A percentile compares a stretch with the other conserved stretches of the same genome.
Conservation (phyloP, 2,329 filamentous ascomycete genomes). For the Sclerotinia nivalis region DNA sequence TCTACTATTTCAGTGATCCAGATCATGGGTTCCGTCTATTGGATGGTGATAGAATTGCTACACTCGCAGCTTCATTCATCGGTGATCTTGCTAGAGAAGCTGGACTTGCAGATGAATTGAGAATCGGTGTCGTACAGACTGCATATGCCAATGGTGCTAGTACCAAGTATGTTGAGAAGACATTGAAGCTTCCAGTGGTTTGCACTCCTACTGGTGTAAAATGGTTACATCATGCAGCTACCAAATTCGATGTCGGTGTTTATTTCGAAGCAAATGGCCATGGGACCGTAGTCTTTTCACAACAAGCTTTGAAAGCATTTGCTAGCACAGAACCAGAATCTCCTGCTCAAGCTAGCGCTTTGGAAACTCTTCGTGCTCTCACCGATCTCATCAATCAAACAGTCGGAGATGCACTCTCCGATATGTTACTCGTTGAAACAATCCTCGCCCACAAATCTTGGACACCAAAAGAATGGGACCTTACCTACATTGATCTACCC, state of each 20-base stretch:
- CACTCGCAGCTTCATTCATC: constrained; percentile 89
- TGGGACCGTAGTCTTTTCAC: constrained; percentile 92
- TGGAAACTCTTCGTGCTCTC: constrained; percentile 80
- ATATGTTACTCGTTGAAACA: constrained; percentile 93
- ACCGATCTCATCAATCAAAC: constrained; percentile 97
- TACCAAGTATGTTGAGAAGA: constrained; percentile 87
- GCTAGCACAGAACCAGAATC: constrained; percentile 79
- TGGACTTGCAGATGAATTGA: constrained; percentile 75
- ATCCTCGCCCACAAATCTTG: constrained; percentile 95
- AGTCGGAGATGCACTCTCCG: constrained; percentile 91
- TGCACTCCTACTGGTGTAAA: constrained; percentile 97
- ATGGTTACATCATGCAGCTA: constrained; percentile 94
- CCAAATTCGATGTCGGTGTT: constrained; percentile 91
- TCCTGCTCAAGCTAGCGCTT: constrained; percentile 84
- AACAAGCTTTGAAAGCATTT: constrained; percentile 77
- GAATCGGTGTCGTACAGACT: constrained; percentile 93
- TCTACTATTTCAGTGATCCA: constrained; percentile 90
- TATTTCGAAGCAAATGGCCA: constrained; percentile 99
- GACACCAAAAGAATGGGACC: constrained; percentile 87
- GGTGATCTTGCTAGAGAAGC: constrained; percentile 81
- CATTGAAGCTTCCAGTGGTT: constrained; percentile 83
- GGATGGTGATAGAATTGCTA: constrained; percentile 95
- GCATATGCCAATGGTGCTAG: constrained; percentile 96
- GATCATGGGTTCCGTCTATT: constrained; percentile 86
- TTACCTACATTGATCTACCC: constrained; percentile 89